Base-by-base conservation (phyloP, 345 rosid species). In the Turnera subulata region DNA sequence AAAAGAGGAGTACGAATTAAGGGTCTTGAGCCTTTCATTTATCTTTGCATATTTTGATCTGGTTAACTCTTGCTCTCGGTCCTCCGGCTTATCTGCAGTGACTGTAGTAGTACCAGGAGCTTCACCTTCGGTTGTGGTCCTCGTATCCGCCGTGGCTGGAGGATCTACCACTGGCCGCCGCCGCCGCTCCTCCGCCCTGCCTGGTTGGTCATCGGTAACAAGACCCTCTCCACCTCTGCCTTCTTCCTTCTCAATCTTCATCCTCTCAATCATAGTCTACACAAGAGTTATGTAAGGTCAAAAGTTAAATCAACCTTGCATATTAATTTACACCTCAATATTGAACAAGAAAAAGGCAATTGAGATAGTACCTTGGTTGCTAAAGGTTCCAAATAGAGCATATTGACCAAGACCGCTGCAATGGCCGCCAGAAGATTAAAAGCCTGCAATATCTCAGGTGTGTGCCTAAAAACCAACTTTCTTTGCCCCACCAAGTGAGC, bases 171-270 rank as follows among this genome's bases (percentile, higher is more conserved):
- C 35, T 29, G 35, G 45, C 45, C 4, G 39, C 39, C 11, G 39
- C 10, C 48, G 7, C 33, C 33, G 60, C 18, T 44, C 21, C 42
- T 57, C 6, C 50, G 55, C 54, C 35, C 35, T 29, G 4, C 8
- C 52, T 22, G 29, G 39, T 38, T 11, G 64, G 13, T n/a, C n/a
- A 49, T 59, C 62, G 1, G 52, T 29, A 1, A 5, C 39, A 4
- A 24, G 22, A 33, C 45, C 59, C 17, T 74, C 89, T 54, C 75
- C 64, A 54, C 95, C 93, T 69, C 88, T 69, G 32, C 89, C 89
- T 67, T 86, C 97, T 55, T 92, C 93, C 62, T 86, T 92, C 46
- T 84, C 95, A 39, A 80, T 51, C 70, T 78, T 91, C 72, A 80
- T 67, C 62, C 80, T 64, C 78, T 88, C 91, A 54, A 81, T 77